Conservation (phyloP, 1,284 basidiomycete genomes). For the Microbotryomycetes sp. region DNA sequence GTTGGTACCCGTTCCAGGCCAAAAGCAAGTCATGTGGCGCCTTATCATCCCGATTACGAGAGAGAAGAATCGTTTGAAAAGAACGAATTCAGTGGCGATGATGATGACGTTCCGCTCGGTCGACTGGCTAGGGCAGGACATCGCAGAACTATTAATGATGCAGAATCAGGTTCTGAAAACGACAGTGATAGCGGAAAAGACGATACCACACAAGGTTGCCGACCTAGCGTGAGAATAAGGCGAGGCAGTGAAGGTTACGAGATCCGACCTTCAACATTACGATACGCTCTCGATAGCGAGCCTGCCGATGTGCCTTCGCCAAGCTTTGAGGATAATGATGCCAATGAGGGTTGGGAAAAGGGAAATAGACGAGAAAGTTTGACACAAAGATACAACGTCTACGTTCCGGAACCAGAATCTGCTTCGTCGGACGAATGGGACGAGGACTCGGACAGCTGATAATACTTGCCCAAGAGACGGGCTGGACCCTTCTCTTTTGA, state of each 20-base stretch:
- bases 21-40: neutral
- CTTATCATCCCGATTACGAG: neutral
- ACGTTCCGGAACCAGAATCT: neutral
- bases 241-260: slow-evolving; percentile 32
- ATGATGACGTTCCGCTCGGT: slow-evolving; percentile 19
- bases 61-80: neutral
- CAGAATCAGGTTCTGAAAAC: too few relatives aligned
- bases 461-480: too few relatives aligned
- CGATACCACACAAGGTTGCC: slow-evolving; percentile 2
- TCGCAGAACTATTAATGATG: too few relatives aligned
- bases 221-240: slow-evolving; percentile 19
- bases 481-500: too few relatives aligned
- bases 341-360: slow-evolving; percentile 1
- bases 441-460: too few relatives aligned
- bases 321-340: neutral
- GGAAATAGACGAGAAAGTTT: neutral
- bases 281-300: neutral
- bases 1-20: neutral
- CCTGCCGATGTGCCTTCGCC: neutral
- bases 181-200: too few relatives aligned
- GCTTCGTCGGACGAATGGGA: neutral
- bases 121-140: neutral
- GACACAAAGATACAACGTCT: neutral
- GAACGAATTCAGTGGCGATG: neutral
- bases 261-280: slow-evolving; percentile 7